phyloP scores from a whole-genome alignment of 2,329 filamentous ascomycete species.

The Exophiala spinifera region DNA sequence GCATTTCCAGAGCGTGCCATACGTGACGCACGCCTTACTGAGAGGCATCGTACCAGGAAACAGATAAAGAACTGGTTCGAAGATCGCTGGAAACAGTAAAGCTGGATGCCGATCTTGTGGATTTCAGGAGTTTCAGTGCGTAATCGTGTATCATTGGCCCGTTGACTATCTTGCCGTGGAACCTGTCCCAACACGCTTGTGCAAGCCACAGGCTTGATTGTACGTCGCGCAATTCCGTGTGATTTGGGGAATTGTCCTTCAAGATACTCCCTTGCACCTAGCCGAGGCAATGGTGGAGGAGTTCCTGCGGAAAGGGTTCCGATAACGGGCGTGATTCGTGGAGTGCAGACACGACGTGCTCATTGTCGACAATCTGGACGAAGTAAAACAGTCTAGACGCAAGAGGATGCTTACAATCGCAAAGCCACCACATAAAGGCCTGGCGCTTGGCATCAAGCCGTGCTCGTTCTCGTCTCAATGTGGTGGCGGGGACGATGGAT shows the following conservation, averaged over 20 bases:
- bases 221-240: constrained; percentile 11
- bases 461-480: too few relatives aligned
- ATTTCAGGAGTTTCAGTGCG: not conserved
- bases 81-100: not conserved
- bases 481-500: not conserved
- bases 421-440: too few relatives aligned
- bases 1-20: not conserved
- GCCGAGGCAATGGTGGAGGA: not conserved
- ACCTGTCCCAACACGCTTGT: not conserved
- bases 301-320: not conserved
- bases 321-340: not conserved
- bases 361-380: too few relatives aligned
- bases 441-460: too few relatives aligned
- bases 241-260: not conserved
- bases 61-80: not conserved
- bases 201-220: not conserved
- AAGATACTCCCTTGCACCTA: not conserved
- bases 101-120: not conserved
- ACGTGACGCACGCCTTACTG: not conserved
- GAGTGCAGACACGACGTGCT: not conserved
- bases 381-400: too few relatives aligned
- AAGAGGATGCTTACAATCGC: too few relatives aligned
- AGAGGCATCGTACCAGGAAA: not conserved
- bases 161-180: not conserved
- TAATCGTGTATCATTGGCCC: constrained; percentile 9